Percentiles rank a stretch among this genome's conserved stretches.
Evolutionary conservation across 2,329 filamentous ascomycete genomes (phyloP).

Genomic region (Stromatinia cepivora): DNA sequence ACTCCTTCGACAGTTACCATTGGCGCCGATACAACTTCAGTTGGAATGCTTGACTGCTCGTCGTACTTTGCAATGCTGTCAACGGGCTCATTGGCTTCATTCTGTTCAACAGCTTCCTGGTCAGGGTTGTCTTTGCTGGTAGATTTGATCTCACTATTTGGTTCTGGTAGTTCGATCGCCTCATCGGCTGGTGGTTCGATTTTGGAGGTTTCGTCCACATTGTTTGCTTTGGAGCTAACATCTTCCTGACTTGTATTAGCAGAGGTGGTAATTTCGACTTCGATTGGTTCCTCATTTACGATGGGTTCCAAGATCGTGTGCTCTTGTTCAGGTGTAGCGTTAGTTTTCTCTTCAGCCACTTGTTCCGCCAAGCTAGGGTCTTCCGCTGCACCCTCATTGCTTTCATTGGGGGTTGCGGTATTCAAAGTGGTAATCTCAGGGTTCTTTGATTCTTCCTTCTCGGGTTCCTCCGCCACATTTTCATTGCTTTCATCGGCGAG

Average conservation of each 20-base stretch:
- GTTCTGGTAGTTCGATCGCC: background rate
- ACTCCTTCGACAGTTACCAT: conserved; percentile 41
- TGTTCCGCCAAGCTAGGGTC: background rate
- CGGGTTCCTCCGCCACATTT: background rate
- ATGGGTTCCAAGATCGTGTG: background rate
- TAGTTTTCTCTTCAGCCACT: background rate
- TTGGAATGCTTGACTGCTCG: background rate
- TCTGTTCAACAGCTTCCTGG: background rate
- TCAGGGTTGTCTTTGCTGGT: background rate
- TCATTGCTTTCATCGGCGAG: background rate
- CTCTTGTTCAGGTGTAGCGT: background rate
- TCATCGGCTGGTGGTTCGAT: background rate
- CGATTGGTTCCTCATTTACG: background rate
- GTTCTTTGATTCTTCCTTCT: background rate
- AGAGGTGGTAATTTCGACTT: background rate
- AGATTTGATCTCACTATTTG: background rate
- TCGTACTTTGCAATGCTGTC: background rate
- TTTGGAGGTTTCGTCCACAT: background rate
- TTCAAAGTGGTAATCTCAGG: background rate
- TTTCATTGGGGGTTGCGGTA: background rate
- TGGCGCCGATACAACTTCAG: conserved; percentile 28
- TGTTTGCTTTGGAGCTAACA: background rate
- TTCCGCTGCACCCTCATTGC: background rate
- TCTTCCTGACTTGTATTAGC: background rate
- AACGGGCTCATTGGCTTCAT: background rate